These are phyloP conservation scores for Saturnispora hagleri DNA, from an alignment of 805 yeast species.

Conservation along the genomic window DNA sequence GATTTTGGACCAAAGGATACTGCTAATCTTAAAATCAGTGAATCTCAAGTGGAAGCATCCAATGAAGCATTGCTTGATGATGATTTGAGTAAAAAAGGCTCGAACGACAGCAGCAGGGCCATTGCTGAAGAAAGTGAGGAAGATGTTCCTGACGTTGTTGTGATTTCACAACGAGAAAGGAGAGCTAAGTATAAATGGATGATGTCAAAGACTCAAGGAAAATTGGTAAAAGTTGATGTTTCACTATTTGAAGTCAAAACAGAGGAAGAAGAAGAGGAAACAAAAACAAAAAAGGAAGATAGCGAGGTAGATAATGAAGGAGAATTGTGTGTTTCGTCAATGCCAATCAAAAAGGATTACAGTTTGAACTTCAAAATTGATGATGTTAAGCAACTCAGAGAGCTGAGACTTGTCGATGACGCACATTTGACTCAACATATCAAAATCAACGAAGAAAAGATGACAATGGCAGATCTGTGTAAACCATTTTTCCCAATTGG, in stretches of 20 bases:
- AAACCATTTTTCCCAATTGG: conserved; percentile 63
- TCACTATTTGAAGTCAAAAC: conserved; percentile 2
- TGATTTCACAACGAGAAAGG: conserved; percentile 3
- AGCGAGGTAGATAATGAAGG: conserved; percentile 9
- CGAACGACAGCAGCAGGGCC: neutral
- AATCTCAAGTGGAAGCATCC: conserved; percentile 7
- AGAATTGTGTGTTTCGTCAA: neutral
- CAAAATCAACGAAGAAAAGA: conserved; percentile 40
- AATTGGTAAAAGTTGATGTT: conserved; percentile 5
- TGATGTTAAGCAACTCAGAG: conserved; percentile 21
- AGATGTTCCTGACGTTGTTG: conserved; percentile 7
- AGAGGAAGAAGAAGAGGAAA: conserved; percentile 1
- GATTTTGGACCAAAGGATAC: neutral
- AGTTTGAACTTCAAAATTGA: conserved; percentile 11
- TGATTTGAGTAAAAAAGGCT: too few relatives aligned
- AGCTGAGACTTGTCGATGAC: conserved; percentile 30
- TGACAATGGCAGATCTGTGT: conserved; percentile 65
- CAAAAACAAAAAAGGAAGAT: conserved; percentile 3
- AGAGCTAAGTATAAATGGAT: conserved; percentile 9
- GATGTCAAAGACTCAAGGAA: conserved; percentile 5
- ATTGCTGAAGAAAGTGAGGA: neutral
- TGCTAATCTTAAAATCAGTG: conserved; percentile 7
- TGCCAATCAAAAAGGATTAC: conserved; percentile 7
- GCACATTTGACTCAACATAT: conserved; percentile 34
- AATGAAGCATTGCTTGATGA: neutral